A percentile compares a stretch with the other conserved stretches of the same genome.
These are phyloP conservation scores for Ophiostoma triangulosporum DNA, from an alignment of 2,329 filamentous ascomycete genomes.

Conservation along the genomic window DNA sequence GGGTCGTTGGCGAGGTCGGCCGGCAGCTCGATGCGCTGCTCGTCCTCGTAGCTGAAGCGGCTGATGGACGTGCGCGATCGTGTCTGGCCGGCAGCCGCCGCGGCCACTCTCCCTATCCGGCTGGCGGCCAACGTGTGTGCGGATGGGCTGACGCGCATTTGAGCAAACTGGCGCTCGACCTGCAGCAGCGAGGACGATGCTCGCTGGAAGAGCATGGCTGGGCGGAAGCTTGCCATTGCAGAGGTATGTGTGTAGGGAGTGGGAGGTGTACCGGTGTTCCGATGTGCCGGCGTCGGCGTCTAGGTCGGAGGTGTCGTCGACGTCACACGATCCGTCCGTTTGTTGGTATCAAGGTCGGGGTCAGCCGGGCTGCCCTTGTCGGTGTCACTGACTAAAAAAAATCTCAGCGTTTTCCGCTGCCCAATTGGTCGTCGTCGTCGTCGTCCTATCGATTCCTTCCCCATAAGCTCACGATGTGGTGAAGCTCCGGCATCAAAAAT, in stretches of 20 bases:
- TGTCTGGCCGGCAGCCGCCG: background rate
- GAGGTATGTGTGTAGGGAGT: background rate
- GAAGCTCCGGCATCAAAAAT: slow-evolving; percentile 8
- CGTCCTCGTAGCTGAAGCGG: slow-evolving; percentile 1
- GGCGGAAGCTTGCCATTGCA: slow-evolving; percentile 12
- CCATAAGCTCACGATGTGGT: background rate
- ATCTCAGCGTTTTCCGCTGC: background rate
- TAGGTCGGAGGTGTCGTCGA: background rate
- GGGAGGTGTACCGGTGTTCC: background rate
- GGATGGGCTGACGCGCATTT: slow-evolving; percentile 5
- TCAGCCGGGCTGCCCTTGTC: background rate
- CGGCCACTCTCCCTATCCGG: background rate
- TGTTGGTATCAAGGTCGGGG: background rate
- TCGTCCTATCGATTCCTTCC: background rate
- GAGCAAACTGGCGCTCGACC: slow-evolving; percentile 10
- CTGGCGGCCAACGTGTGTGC: background rate
- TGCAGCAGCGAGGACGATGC: slow-evolving; percentile 6
- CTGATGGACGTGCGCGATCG: background rate
- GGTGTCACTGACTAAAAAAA: background rate
- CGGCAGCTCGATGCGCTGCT: background rate
- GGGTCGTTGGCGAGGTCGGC: background rate
- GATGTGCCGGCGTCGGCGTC: background rate
- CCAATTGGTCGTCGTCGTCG: background rate
- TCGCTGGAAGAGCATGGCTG: slow-evolving; percentile 5
- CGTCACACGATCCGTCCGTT: background rate